phyloP scores from a whole-genome alignment of 805 yeast genomes.

The Myxozyma melibiosi region DNA sequence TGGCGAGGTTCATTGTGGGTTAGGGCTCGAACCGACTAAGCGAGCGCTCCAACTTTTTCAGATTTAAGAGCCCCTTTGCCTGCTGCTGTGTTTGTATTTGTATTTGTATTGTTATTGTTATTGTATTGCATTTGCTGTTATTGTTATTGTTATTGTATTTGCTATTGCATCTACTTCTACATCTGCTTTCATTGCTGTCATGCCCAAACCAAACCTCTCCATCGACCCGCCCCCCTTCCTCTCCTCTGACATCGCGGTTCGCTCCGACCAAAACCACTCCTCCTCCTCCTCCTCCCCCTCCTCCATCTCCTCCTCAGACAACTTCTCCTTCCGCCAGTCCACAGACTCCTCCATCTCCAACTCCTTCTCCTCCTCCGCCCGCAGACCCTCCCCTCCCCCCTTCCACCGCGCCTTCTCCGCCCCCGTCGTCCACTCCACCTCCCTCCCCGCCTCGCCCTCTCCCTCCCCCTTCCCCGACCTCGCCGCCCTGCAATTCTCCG shows the following conservation, averaged over 20 bases:
- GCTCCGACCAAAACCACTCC: not conserved
- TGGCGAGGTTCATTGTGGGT: too few species aligned
- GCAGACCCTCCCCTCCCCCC: not conserved
- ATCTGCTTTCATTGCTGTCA: not conserved
- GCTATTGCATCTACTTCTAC: not conserved
- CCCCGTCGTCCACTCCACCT: not conserved
- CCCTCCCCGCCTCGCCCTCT: not conserved
- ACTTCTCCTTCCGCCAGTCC: not conserved
- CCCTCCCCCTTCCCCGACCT: not conserved
- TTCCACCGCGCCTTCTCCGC: not conserved
- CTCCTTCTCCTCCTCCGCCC: not conserved
- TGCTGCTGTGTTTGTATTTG: too few species aligned
- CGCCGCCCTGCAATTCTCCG: constrained; percentile 6
- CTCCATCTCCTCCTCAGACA: not conserved
- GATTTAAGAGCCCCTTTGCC: too few species aligned
- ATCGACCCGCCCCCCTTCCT: constrained; percentile 1
- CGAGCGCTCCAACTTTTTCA: too few species aligned
- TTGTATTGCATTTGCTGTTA: too few species aligned
- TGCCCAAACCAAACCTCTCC: not conserved
- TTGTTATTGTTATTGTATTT: too few species aligned
- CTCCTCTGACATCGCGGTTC: not conserved
- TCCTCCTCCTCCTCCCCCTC: not conserved
- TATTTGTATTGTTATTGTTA: too few species aligned
- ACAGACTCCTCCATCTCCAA: not conserved
- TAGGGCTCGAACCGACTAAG: too few species aligned